A percentile compares a stretch with the other conserved stretches of the same genome.
These are phyloP conservation scores for Rhodosporidiobolus odoratus DNA, from an alignment of 768 basidiomycete genomes.

Conservation along the genomic window DNA sequence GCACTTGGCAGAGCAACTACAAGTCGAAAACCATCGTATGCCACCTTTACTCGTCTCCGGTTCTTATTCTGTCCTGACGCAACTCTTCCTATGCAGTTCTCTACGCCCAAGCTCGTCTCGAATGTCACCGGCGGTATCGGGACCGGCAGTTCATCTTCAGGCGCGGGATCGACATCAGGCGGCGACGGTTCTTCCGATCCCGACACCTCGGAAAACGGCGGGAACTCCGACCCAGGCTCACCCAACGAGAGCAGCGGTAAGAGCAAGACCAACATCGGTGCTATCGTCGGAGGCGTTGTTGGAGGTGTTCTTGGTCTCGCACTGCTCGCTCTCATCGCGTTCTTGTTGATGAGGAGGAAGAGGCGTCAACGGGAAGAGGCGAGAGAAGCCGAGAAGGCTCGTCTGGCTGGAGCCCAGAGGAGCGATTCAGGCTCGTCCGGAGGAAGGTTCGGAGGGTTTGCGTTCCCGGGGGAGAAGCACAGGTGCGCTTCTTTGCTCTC, in stretches of 20 bases:
- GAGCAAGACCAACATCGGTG: slow-evolving; percentile 8
- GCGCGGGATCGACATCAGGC: slow-evolving; percentile 29
- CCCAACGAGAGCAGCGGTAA: background rate
- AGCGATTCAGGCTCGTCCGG: slow-evolving; percentile 18
- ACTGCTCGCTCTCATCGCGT: slow-evolving; percentile 13
- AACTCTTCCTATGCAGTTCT: background rate
- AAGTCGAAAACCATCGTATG: background rate
- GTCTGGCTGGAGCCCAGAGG: background rate
- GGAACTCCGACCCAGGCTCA: background rate
- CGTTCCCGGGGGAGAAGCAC: slow-evolving; percentile 16
- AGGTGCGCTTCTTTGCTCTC: background rate
- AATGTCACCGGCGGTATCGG: slow-evolving; percentile 40
- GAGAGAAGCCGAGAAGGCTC: slow-evolving; percentile 9
- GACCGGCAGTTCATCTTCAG: slow-evolving; percentile 17
- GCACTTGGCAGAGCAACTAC: slow-evolving; percentile 19
- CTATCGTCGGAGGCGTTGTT: slow-evolving; percentile 35
- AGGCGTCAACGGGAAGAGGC: slow-evolving; percentile 3
- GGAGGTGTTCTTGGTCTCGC: slow-evolving; percentile 26
- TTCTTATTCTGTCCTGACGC: background rate
- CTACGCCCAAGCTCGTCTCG: slow-evolving; percentile 30
- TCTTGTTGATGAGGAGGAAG: slow-evolving; percentile 18
- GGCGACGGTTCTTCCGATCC: slow-evolving; percentile 15
- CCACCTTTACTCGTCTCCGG: background rate
- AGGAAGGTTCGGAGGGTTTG: background rate
- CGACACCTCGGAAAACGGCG: slow-evolving; percentile 19